Evolutionary conservation across 164 flowering plant genomes (phyloP).

Genomic region (Akebia trifoliata): DNA sequence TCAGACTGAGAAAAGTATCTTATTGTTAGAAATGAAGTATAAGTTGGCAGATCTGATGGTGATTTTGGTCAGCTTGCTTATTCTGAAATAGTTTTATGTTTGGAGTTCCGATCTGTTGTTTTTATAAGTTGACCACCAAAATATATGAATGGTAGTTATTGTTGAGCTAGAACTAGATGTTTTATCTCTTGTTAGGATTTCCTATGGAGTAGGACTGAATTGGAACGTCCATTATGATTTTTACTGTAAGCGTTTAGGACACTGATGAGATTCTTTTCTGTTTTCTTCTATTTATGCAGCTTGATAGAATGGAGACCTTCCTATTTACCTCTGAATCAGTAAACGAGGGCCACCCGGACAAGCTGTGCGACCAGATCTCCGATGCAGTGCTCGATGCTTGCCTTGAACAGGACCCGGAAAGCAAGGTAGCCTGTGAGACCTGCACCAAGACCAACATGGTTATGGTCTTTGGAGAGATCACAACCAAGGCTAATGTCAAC

Average conservation of each 20-base stretch:
- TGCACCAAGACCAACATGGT: constrained; percentile 92
- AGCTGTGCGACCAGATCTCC: constrained; percentile 82
- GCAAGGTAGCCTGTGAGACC: constrained; percentile 87
- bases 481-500: constrained; percentile 67
- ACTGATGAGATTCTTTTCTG: not conserved
- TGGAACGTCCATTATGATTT: not conserved
- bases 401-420: constrained; percentile 73
- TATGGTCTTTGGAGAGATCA: constrained; percentile 83
- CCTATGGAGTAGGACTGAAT: no score
- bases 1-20: no score
- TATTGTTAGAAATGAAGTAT: no score
- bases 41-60: no score
- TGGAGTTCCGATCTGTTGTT: no score
- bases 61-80: no score
- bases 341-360: constrained; percentile 89
- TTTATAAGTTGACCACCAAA: no score
- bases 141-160: not conserved
- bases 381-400: constrained; percentile 87
- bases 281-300: constrained; percentile 21
- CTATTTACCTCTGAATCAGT: constrained; percentile 83
- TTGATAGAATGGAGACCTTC: constrained; percentile 61
- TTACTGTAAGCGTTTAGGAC: not conserved
- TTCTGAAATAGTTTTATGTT: no score
- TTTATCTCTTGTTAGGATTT: not conserved
- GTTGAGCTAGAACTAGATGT: not conserved